These are phyloP conservation scores for Plasmodium cynomolgi DNA, from an alignment of 169 alveolate species.

Conservation along the genomic window DNA sequence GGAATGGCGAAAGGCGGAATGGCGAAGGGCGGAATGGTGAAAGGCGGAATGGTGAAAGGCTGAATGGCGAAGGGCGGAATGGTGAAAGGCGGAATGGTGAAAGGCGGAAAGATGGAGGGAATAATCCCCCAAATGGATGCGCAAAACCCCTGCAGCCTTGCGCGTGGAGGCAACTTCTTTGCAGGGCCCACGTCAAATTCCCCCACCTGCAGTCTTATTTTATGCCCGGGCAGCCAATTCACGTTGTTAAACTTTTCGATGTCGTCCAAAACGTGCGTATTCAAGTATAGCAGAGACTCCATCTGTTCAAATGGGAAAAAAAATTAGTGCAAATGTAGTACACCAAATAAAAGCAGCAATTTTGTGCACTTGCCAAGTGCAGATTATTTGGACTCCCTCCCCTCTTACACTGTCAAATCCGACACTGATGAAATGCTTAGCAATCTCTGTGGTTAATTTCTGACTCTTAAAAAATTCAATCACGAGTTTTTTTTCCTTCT, in stretches of 20 bases:
- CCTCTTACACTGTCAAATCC: constrained; percentile 88
- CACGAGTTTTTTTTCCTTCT: constrained; percentile 83
- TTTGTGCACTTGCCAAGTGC: not conserved
- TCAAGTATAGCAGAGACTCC: constrained; percentile 87
- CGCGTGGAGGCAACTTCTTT: not conserved
- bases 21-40: not conserved
- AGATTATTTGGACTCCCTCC: not conserved
- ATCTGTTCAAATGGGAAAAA: constrained; percentile 20
- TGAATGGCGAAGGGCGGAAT: not conserved
- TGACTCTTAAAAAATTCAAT: constrained; percentile 88
- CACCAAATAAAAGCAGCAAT: not conserved
- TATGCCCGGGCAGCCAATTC: constrained; percentile 92
- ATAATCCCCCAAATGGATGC: not conserved
- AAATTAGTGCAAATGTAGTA: constrained; percentile 6
- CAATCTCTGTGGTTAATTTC: constrained; percentile 88
- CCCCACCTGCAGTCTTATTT: constrained; percentile 78
- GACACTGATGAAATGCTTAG: constrained; percentile 89
- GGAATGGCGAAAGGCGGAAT: not conserved
- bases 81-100: not conserved
- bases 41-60: not conserved
- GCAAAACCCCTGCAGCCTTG: not conserved
- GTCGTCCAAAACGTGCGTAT: constrained; percentile 86
- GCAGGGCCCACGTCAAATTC: not conserved
- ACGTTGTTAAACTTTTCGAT: constrained; percentile 87
- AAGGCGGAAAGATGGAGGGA: not conserved